Evolutionary conservation across 1,284 basidiomycete species (phyloP).

Genomic region (Cryptococcus sp.): DNA sequence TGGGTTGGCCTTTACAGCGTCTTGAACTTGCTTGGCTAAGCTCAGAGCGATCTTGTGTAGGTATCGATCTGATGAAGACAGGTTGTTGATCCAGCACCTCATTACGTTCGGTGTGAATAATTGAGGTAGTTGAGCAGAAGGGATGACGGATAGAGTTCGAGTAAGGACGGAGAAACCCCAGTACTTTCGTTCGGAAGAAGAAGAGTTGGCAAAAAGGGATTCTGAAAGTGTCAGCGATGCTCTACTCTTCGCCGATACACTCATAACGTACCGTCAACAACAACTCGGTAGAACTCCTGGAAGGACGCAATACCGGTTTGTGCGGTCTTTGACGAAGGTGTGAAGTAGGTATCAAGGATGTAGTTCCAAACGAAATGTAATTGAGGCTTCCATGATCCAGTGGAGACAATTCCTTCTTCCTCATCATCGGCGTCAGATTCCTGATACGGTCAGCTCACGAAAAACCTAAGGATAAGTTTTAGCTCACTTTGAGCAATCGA

Average conservation of each 20-base stretch:
- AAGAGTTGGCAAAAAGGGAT: slow-evolving; percentile 74
- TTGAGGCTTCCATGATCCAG: slow-evolving; percentile 79
- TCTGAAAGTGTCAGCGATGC: slow-evolving; percentile 53
- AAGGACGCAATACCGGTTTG: slow-evolving; percentile 60
- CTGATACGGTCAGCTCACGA: slow-evolving; percentile 3
- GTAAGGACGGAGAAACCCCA: slow-evolving; percentile 94
- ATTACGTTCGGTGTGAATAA: slow-evolving; percentile 94
- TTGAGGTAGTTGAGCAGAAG: slow-evolving; percentile 66
- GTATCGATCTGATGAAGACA: slow-evolving; percentile 79
- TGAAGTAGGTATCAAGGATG: slow-evolving; percentile 71
- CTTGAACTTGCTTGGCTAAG: slow-evolving; percentile 70
- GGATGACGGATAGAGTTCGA: slow-evolving; percentile 67
- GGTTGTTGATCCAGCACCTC: slow-evolving; percentile 93
- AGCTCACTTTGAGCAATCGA: slow-evolving; percentile 66
- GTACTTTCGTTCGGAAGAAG: slow-evolving; percentile 85
- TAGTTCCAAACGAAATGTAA: slow-evolving; percentile 88
- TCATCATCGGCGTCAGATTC: slow-evolving; percentile 40
- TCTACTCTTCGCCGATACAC: neutral
- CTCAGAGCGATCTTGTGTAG: slow-evolving; percentile 81
- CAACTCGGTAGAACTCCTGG: slow-evolving; percentile 82
- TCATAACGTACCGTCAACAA: slow-evolving; percentile 70
- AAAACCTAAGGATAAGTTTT: neutral
- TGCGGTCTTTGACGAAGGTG: slow-evolving; percentile 40
- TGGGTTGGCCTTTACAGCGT: slow-evolving; percentile 69
- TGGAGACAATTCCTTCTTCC: slow-evolving; percentile 31